These are phyloP conservation scores for Inonotus obliquus DNA, from an alignment of 1,284 basidiomycete species.

Conservation along the genomic window DNA sequence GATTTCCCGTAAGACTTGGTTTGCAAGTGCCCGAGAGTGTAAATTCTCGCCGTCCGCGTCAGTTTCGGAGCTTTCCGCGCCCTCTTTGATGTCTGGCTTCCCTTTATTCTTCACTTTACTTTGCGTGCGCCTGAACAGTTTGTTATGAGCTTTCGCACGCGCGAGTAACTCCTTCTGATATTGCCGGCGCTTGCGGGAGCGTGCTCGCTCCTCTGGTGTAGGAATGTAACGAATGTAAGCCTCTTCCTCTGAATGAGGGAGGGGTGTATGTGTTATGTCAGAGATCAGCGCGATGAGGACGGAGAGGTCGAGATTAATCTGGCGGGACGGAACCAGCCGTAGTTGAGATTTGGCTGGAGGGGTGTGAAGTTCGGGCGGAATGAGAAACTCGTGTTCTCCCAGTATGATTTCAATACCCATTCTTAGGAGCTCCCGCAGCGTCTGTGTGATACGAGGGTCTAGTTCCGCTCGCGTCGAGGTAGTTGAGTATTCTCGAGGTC, in stretches of 20 bases:
- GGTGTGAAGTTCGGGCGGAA: constrained; percentile 20
- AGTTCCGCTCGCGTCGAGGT: constrained; percentile 25
- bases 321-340: constrained; percentile 41
- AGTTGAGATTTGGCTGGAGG: constrained; percentile 18
- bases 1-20: constrained; percentile 73
- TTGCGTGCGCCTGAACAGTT: constrained; percentile 5
- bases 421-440: constrained; percentile 47
- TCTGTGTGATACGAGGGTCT: constrained; percentile 60
- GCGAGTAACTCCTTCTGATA: constrained; percentile 15
- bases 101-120: background rate
- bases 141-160: constrained; percentile 3
- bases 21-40: constrained; percentile 58
- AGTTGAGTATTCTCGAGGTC: background rate
- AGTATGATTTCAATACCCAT: constrained; percentile 67
- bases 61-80: constrained; percentile 26
- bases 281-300: constrained; percentile 79
- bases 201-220: constrained; percentile 48
- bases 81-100: background rate
- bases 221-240: constrained; percentile 61
- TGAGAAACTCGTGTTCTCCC: constrained; percentile 47
- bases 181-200: constrained; percentile 43
- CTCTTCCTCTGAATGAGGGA: constrained; percentile 53
- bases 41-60: constrained; percentile 35
- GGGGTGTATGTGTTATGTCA: constrained; percentile 70
- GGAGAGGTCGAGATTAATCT: constrained; percentile 78